Conservation (phyloP, 2,329 filamentous ascomycete genomes). For the Neonectria magnoliae region DNA sequence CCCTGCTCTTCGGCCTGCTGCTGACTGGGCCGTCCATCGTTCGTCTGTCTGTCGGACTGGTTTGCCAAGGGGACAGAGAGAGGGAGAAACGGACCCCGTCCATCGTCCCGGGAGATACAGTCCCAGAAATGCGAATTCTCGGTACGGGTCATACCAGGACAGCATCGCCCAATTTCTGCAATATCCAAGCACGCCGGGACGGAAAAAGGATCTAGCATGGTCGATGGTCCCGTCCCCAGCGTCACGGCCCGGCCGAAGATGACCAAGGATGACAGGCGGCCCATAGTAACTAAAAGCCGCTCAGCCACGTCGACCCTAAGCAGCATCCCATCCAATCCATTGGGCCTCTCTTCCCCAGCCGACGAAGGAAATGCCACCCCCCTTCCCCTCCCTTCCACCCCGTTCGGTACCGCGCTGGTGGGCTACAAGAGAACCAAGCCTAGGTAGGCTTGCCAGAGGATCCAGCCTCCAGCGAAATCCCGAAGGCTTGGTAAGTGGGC, state of each 20-base stretch:
- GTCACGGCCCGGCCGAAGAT: background rate
- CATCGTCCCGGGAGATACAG: background rate
- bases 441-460: conserved; percentile 26
- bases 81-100: background rate
- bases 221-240: conserved; percentile 1
- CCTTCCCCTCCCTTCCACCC: conserved; percentile 15
- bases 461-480: conserved; percentile 31
- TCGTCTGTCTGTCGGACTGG: background rate
- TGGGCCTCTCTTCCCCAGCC: background rate
- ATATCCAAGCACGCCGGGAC: background rate
- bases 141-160: background rate
- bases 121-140: background rate
- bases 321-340: background rate
- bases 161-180: background rate
- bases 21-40: background rate
- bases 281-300: background rate
- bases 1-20: conserved; percentile 26
- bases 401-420: conserved; percentile 31
- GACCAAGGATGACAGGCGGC: background rate
- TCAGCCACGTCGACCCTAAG: conserved; percentile 3
- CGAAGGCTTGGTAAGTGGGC: conserved; percentile 45
- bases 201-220: background rate
- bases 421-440: conserved; percentile 23
- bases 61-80: background rate
- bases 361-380: conserved; percentile 4